These are phyloP conservation scores for Aspergillus alliaceus DNA, from an alignment of 2,329 filamentous ascomycete species.

Conservation along the genomic window DNA sequence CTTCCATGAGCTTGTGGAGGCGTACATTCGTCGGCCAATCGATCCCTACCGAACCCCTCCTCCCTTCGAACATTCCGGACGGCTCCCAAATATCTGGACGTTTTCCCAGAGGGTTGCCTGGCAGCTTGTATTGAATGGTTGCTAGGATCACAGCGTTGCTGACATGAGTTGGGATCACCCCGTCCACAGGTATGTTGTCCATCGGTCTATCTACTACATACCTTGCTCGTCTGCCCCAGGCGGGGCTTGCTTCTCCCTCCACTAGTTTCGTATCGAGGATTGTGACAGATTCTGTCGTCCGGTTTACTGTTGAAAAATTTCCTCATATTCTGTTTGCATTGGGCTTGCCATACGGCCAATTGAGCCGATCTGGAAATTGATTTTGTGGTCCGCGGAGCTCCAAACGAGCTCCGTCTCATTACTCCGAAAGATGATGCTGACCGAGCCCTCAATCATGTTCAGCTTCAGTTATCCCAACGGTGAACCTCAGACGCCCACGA, in stretches of 20 bases:
- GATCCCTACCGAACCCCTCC: conserved; percentile 22
- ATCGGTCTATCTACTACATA: conserved; percentile 7
- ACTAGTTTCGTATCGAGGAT: background rate
- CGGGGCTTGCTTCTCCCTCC: conserved; percentile 10
- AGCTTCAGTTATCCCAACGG: conserved; percentile 49
- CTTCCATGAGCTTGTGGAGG: conserved; percentile 28
- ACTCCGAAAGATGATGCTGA: conserved; percentile 32
- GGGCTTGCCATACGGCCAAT: background rate
- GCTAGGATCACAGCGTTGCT: conserved; percentile 37
- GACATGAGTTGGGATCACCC: conserved; percentile 50
- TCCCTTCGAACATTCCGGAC: conserved; percentile 31
- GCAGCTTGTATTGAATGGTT: conserved; percentile 40
- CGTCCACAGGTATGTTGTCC: conserved; percentile 43
- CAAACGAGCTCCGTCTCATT: conserved; percentile 9
- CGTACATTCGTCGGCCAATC: conserved; percentile 21
- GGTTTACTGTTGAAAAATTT: background rate
- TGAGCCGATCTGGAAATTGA: conserved; percentile 1
- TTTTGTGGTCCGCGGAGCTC: conserved; percentile 11
- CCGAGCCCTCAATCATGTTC: conserved; percentile 30
- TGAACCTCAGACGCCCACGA: conserved; percentile 49
- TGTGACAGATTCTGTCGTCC: background rate
- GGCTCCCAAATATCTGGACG: conserved; percentile 21
- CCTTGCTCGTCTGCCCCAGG: conserved; percentile 6
- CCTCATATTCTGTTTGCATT: background rate
- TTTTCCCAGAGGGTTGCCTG: conserved; percentile 31